Evolutionary conservation across 495 filamentous ascomycete species (phyloP), one percentile per base, ranked within the genome.

Genomic region (Hypoxylon fragiforme): DNA sequence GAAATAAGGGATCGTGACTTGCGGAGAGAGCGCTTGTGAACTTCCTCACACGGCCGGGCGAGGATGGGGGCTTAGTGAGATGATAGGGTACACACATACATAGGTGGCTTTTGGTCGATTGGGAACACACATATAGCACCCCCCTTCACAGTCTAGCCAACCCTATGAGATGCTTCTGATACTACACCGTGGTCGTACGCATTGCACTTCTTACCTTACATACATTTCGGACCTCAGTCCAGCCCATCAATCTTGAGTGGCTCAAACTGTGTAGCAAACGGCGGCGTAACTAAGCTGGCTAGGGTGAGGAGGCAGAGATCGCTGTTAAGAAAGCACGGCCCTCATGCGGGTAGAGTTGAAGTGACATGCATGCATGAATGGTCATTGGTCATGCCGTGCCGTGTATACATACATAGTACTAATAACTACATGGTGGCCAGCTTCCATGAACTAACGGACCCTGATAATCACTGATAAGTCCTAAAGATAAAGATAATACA

Each of bases 41-140:
- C 43, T 55, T 35, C 26, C 42, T 44, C 22, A 14, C 42, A 31
- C 26, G 37, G 38, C 37, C 24, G 37, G 38, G 32, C 24, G 37
- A 51, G 51, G 47, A 55, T 61, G 57, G 51, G 36, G 51, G 58
- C 47, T 62, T 56, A 52, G 52, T 56, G 52, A 62, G 58, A 62
- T 62, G 58, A 62, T 62, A 62, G 58, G n/a, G 58, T 52, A 61
- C 45, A 28, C 9, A 36, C 21, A 31, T 40, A 46, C 41, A 32
- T n/a, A n/a, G n/a, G n/a, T n/a, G 20, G 48, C 24, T 11, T 34
- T 22, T 43, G 22, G 30, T 16, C 42, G 37, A 39, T 51, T 51
- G 50, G 41, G 57, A 32, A 45, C 35, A 15, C 40, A 22, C 40
- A 24, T n/a, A n/a, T n/a, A n/a, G n/a, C 41, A 45, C 57, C 57